Evolutionary conservation across 345 rosid genomes (phyloP).

Genomic region (Eucalyptus cladocalyx): DNA sequence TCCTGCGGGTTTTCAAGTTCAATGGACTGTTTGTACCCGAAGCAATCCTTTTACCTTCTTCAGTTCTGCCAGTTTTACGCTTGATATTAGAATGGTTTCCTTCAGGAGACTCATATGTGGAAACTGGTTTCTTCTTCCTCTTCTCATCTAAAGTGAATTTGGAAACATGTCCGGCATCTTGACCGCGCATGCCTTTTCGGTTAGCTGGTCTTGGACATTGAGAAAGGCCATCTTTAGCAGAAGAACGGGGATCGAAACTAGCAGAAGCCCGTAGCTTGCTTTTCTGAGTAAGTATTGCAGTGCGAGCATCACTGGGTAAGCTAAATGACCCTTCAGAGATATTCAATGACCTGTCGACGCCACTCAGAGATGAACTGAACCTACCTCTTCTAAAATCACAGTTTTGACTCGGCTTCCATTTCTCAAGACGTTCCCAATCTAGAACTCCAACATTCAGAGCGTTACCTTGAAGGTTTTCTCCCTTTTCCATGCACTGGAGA

Average conservation of each 20-base stretch:
- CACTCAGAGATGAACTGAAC: conserved; percentile 9
- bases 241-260: conserved; percentile 5
- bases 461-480: conserved; percentile 37
- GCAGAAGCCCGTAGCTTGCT: conserved; percentile 1
- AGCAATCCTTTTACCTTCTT: neutral
- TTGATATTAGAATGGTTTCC: neutral
- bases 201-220: conserved; percentile 20
- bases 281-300: conserved; percentile 5
- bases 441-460: conserved; percentile 82
- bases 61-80: neutral
- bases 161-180: conserved; percentile 27
- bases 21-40: neutral
- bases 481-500: conserved; percentile 45
- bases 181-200: conserved; percentile 11
- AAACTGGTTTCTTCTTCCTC: conserved; percentile 1
- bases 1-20: neutral
- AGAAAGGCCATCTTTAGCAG: conserved; percentile 12
- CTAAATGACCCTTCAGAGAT: conserved; percentile 7
- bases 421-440: conserved; percentile 72
- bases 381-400: conserved; percentile 1
- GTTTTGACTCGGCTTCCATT: conserved; percentile 38
- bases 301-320: conserved; percentile 8
- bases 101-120: conserved; percentile 15
- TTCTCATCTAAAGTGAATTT: conserved; percentile 21
- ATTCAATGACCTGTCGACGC: conserved; percentile 3